Percentiles rank a stretch among this genome's conserved stretches.
These are phyloP conservation scores for Mortierella sp. DNA, from an alignment of 371 early-diverging fungal species.

Conservation along the genomic window DNA sequence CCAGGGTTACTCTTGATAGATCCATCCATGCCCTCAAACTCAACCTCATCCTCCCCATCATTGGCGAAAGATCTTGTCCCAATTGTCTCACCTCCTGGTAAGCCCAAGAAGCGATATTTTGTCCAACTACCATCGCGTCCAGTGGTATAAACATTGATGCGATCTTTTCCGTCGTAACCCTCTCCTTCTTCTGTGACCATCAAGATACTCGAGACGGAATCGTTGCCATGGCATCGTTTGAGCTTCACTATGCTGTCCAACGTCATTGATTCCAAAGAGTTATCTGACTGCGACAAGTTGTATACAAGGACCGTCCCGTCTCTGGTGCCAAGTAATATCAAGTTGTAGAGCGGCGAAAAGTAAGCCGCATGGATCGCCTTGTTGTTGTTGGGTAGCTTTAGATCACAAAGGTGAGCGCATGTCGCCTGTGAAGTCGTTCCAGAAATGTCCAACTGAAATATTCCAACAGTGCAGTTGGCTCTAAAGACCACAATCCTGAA, in stretches of 20 bases:
- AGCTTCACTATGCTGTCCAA: slow-evolving; percentile 55
- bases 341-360: slow-evolving; percentile 56
- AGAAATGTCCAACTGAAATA: slow-evolving; percentile 22
- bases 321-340: slow-evolving; percentile 70
- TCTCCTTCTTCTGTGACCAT: slow-evolving; percentile 44
- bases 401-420: slow-evolving; percentile 56
- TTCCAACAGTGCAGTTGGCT: slow-evolving; percentile 47
- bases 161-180: slow-evolving; percentile 48
- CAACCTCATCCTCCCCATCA: slow-evolving; percentile 29
- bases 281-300: slow-evolving; percentile 40
- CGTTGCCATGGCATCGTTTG: slow-evolving; percentile 67
- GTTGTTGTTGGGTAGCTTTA: slow-evolving; percentile 62
- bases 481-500: slow-evolving; percentile 42
- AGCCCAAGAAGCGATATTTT: slow-evolving; percentile 64
- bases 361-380: slow-evolving; percentile 61
- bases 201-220: slow-evolving; percentile 46
- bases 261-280: neutral
- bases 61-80: slow-evolving; percentile 21
- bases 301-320: slow-evolving; percentile 70
- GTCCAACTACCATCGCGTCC: slow-evolving; percentile 80
- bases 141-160: slow-evolving; percentile 68
- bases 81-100: slow-evolving; percentile 33
- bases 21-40: too few relatives aligned
- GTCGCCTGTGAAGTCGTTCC: slow-evolving; percentile 20
- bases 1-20: neutral